These are phyloP conservation scores for Iris pallida DNA, from an alignment of 116 monocot species.

Conservation along the genomic window DNA sequence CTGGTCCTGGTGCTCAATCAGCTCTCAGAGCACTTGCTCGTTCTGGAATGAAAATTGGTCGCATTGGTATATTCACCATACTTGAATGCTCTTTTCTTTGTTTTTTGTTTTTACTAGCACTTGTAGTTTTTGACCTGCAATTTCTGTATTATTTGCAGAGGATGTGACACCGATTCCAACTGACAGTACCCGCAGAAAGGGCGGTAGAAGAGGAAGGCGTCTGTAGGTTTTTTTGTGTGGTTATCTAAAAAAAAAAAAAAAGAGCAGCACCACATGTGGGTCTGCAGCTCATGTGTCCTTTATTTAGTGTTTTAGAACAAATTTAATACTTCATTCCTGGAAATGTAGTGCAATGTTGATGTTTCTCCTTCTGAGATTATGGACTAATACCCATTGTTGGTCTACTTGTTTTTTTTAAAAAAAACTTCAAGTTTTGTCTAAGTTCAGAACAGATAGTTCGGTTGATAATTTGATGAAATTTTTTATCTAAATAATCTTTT, in stretches of 20 bases:
- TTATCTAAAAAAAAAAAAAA: neutral
- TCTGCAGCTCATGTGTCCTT: too few species aligned
- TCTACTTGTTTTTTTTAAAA: too few species aligned
- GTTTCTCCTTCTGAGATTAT: too few species aligned
- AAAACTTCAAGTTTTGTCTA: too few species aligned
- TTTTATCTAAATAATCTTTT: too few species aligned
- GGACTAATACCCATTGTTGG: too few species aligned
- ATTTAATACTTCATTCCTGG: too few species aligned
- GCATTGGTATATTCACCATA: slow-evolving; percentile 28
- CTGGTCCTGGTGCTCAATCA: slow-evolving; percentile 44
- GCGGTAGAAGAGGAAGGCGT: slow-evolving; percentile 61
- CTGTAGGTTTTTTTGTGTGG: slow-evolving; percentile 17
- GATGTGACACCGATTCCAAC: slow-evolving; percentile 70
- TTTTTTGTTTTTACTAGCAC: neutral
- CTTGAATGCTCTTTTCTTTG: neutral
- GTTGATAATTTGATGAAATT: too few species aligned
- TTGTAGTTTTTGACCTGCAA: neutral
- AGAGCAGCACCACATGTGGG: neutral
- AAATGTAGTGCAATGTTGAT: too few species aligned
- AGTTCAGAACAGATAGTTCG: too few species aligned
- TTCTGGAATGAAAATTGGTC: slow-evolving; percentile 43
- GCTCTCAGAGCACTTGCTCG: slow-evolving; percentile 43
- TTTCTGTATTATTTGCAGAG: slow-evolving; percentile 28
- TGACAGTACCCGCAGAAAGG: slow-evolving; percentile 71
- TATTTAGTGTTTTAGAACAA: too few species aligned